A percentile compares a stretch with the other conserved stretches of the same genome.
Evolutionary conservation across 2,329 filamentous ascomycete genomes (phyloP).

Genomic region (Chaetomium strumarium): DNA sequence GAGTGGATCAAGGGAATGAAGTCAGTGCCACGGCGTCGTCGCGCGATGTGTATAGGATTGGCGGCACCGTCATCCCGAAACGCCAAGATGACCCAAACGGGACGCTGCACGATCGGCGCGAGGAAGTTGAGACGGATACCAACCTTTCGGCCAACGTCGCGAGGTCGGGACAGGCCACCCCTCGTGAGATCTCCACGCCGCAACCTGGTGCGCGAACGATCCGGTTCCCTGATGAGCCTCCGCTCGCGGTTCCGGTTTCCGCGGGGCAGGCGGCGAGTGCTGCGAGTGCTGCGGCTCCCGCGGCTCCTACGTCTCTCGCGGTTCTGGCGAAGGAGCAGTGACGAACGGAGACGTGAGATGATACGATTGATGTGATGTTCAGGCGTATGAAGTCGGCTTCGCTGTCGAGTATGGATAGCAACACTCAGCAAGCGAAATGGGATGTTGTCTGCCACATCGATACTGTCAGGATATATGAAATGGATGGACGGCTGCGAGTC

Average conservation of each 20-base stretch:
- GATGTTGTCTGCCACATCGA: too few species aligned
- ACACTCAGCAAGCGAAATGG: too few species aligned
- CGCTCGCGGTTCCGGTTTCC: background rate
- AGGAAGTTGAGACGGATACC: background rate
- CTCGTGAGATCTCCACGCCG: slow-evolving; percentile 14
- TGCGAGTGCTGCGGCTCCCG: background rate
- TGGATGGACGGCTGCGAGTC: too few species aligned
- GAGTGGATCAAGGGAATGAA: slow-evolving; percentile 10
- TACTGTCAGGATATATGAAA: too few species aligned
- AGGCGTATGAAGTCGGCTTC: too few species aligned
- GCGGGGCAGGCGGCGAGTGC: background rate
- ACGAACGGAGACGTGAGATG: too few species aligned
- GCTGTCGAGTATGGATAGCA: too few species aligned
- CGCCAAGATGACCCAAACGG: background rate
- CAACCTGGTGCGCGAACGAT: slow-evolving; percentile 32
- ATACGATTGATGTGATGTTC: too few species aligned
- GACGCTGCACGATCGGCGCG: slow-evolving; percentile 21
- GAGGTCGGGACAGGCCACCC: background rate
- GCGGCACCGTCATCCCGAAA: slow-evolving; percentile 34
- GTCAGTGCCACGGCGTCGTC: slow-evolving; percentile 15
- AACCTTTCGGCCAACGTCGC: background rate
- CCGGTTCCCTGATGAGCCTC: slow-evolving; percentile 39
- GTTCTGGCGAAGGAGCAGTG: too few species aligned
- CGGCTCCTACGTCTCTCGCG: too few species aligned
- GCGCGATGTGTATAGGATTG: slow-evolving; percentile 35